These are phyloP conservation scores for Pittosporum tobira DNA, from an alignment of 129 eudicot species.

Conservation along the genomic window DNA sequence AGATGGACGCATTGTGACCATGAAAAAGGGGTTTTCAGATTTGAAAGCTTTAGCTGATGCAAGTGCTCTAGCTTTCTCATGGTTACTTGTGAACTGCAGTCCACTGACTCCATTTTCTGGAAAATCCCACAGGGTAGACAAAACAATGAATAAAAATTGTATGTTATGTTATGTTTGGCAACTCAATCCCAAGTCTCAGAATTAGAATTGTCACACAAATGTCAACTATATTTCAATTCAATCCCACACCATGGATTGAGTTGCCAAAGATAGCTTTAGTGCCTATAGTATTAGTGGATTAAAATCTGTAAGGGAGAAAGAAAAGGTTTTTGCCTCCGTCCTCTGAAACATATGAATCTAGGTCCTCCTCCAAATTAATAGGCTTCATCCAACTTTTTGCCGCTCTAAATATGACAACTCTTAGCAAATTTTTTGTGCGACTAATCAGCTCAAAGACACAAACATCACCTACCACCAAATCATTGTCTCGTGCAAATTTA, in stretches of 20 bases:
- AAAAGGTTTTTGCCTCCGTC: background rate
- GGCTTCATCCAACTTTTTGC: background rate
- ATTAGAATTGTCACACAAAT: background rate
- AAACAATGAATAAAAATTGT: background rate
- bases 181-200: no score
- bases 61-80: conserved; percentile 10
- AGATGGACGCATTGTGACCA: conserved; percentile 4
- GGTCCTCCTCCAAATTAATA: background rate
- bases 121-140: background rate
- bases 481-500: conserved; percentile 9
- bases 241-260: no score
- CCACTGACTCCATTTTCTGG: background rate
- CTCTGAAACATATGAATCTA: background rate
- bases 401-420: conserved; percentile 4
- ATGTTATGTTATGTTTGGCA: background rate
- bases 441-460: conserved; percentile 20
- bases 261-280: no score
- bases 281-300: background rate
- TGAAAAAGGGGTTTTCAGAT: conserved; percentile 18
- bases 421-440: background rate
- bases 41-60: conserved; percentile 14
- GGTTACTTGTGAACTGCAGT: background rate
- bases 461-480: conserved; percentile 15
- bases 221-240: no score
- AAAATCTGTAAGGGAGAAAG: background rate